Evolutionary conservation across 2,329 filamentous ascomycete species (phyloP).

Genomic region (Alternaria sp.): DNA sequence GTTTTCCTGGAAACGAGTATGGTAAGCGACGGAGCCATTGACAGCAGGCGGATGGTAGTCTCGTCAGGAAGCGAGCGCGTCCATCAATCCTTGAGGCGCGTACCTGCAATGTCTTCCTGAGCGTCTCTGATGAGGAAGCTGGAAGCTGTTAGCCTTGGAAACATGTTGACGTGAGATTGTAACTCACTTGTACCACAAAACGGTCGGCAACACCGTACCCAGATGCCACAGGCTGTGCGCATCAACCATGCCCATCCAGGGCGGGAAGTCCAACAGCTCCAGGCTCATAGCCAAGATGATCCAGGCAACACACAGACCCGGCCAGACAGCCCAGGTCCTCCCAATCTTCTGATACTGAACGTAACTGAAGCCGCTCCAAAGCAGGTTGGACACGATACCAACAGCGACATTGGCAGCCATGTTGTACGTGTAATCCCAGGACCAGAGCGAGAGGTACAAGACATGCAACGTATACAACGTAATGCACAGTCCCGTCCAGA

Average conservation of each 20-base stretch:
- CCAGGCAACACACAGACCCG: slow-evolving; percentile 89
- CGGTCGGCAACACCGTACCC: slow-evolving; percentile 84
- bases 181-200: slow-evolving; percentile 94
- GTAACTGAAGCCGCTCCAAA: slow-evolving; percentile 88
- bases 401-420: slow-evolving; percentile 92
- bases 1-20: slow-evolving; percentile 24
- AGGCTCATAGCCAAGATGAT: slow-evolving; percentile 92
- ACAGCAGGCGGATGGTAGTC: slow-evolving; percentile 2
- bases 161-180: background rate
- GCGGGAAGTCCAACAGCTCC: slow-evolving; percentile 92
- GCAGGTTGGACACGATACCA: slow-evolving; percentile 77
- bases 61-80: background rate
- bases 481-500: slow-evolving; percentile 78
- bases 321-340: slow-evolving; percentile 84
- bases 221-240: slow-evolving; percentile 97
- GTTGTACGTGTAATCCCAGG: slow-evolving; percentile 97
- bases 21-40: slow-evolving; percentile 26
- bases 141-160: slow-evolving; percentile 13
- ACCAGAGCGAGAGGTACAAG: slow-evolving; percentile 80
- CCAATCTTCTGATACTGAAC: slow-evolving; percentile 73
- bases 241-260: slow-evolving; percentile 80
- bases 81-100: slow-evolving; percentile 71
- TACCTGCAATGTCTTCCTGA: slow-evolving; percentile 77
- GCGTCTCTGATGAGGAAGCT: slow-evolving; percentile 90
- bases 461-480: slow-evolving; percentile 77